phyloP scores from a whole-genome alignment of 441 rosid species.

The Erysimum pusillum region DNA sequence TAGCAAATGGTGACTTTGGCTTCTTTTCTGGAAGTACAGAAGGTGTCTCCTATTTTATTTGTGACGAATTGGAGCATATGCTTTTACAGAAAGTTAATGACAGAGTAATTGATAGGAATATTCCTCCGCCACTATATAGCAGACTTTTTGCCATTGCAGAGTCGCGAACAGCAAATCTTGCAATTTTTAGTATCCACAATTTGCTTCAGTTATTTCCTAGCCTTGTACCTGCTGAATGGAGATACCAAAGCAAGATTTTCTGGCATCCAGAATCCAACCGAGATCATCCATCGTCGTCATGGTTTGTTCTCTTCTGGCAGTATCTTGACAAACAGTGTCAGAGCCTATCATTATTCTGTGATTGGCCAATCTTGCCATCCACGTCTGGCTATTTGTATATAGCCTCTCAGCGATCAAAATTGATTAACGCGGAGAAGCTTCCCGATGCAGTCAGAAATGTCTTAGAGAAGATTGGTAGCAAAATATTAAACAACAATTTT shows the following conservation, averaged over 20 bases:
- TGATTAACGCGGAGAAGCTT: conserved; percentile 75
- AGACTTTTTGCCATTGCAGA: conserved; percentile 83
- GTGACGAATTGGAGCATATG: conserved; percentile 78
- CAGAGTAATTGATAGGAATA: conserved; percentile 74
- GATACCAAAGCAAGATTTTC: conserved; percentile 66
- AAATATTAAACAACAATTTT: conserved; percentile 67
- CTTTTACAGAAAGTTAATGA: conserved; percentile 79
- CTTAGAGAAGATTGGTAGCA: conserved; percentile 91
- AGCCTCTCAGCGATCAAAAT: conserved; percentile 81
- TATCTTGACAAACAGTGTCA: conserved; percentile 75
- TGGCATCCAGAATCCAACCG: conserved; percentile 77
- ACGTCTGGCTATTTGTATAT: conserved; percentile 82
- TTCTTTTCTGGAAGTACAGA: conserved; percentile 63
- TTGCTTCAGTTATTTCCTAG: conserved; percentile 75
- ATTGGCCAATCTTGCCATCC: conserved; percentile 98
- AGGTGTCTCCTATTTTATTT: conserved; percentile 72
- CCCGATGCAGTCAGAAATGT: conserved; percentile 65
- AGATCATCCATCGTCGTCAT: conserved; percentile 79
- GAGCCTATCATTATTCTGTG: conserved; percentile 75
- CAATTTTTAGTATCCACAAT: conserved; percentile 61
- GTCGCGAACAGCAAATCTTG: conserved; percentile 74
- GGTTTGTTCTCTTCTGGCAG: conserved; percentile 93
- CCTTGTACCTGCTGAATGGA: conserved; percentile 94
- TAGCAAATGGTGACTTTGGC: conserved; percentile 93
- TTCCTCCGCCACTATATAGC: conserved; percentile 65